phyloP scores from a whole-genome alignment of 805 yeast species.

The Nakazawaea laoshanensis region DNA sequence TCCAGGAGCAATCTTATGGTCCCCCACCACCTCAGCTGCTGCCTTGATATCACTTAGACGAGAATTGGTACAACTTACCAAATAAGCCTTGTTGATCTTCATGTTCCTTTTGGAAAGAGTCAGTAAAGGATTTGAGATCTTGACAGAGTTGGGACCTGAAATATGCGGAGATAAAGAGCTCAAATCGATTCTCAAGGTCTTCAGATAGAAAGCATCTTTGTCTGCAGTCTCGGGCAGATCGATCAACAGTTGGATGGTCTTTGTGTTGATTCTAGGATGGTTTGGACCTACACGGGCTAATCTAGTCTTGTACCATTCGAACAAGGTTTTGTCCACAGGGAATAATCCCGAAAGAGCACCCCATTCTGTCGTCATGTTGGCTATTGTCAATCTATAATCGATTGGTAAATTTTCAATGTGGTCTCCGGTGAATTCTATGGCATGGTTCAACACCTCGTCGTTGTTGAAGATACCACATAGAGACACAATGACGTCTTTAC shows the following conservation, averaged over 20 bases:
- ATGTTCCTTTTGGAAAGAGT: slow-evolving; percentile 67
- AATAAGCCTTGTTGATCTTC: slow-evolving; percentile 85
- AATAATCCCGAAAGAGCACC: slow-evolving; percentile 95
- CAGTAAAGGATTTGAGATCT: slow-evolving; percentile 71
- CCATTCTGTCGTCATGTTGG: slow-evolving; percentile 98
- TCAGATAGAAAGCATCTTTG: slow-evolving; percentile 77
- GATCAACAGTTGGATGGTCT: slow-evolving; percentile 46
- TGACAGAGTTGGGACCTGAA: slow-evolving; percentile 97
- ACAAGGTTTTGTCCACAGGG: slow-evolving; percentile 82
- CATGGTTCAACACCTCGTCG: slow-evolving; percentile 89
- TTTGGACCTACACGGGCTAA: slow-evolving; percentile 31
- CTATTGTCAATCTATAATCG: slow-evolving; percentile 85
- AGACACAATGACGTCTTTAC: slow-evolving; percentile 95
- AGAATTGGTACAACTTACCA: slow-evolving; percentile 97
- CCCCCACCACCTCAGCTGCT: slow-evolving; percentile 83
- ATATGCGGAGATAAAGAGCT: slow-evolving; percentile 77
- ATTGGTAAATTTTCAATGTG: slow-evolving; percentile 61
- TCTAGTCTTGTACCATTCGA: slow-evolving; percentile 71
- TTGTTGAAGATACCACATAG: slow-evolving; percentile 89
- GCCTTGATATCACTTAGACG: slow-evolving; percentile 88
- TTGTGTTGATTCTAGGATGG: slow-evolving; percentile 75
- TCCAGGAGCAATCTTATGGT: slow-evolving; percentile 75
- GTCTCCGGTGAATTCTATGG: slow-evolving; percentile 88
- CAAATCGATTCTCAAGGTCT: slow-evolving; percentile 76
- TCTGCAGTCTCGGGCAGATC: slow-evolving; percentile 48